Evolutionary conservation across 176 grass and related monocot genomes (phyloP), one percentile per base, ranked within the genome.

Genomic region (Tuctoria greenei): DNA sequence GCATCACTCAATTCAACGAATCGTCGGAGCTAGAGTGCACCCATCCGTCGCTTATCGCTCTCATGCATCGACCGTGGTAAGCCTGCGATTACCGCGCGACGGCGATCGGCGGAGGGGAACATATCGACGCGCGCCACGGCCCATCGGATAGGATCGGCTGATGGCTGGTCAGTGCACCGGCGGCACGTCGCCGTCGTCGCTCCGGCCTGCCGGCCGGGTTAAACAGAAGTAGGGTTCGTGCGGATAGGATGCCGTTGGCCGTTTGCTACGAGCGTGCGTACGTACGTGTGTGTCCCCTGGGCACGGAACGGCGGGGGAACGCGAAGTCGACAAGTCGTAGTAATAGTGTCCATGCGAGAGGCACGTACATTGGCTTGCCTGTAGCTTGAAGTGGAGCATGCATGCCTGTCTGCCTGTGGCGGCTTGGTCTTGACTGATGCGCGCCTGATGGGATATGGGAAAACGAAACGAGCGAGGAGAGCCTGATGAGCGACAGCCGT

Each of bases 101-200:
- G 71, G 64, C 71, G 78, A 71, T 12, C 20, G n/a, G 18, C 43
- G 46, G 66, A 23, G 2, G 52, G 52, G 52, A 56, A 55, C 46
- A 45, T 39, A 55, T 43, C 20, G 39, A 17, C 47, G 21, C 10
- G 60, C n/a, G 69, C 23, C 47, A 64, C 57, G 41, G 10, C 10
- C 41, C 20, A 27, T 61, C 51, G 73, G 79, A 26, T 28, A 17
- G 47, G 47, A 51, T 20, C 15, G 47, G 17, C 1, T 17, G 47
- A 20, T 73, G 52, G n/a, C 52, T 87, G 79, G 74, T 62, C 43
- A 10, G 67, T 42, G 60, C 67, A 6, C 41, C 35, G 58, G 10
- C 42, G 10, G 79, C 79, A 73, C 79, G 74, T 78, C 74, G 67
- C 68, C 34, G 79, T 72, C 72, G n/a, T 72, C 72, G n/a, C 20